Evolutionary conservation across 768 basidiomycete genomes (phyloP).

Genomic region (Rhodotorula babjevae): DNA sequence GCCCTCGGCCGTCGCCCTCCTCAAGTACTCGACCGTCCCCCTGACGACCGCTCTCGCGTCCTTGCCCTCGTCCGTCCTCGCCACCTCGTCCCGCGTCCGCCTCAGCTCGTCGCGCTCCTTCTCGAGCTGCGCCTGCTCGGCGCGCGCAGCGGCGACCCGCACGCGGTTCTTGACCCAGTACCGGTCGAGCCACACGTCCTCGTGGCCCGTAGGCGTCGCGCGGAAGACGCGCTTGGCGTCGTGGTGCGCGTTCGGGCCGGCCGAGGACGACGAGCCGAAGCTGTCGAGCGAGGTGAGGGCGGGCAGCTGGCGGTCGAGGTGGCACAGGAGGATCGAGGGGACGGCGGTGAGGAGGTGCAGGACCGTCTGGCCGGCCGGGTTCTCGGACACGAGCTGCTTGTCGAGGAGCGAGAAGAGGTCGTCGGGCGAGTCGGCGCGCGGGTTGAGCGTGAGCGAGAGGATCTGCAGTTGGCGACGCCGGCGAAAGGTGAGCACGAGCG

Average conservation of each 20-base stretch:
- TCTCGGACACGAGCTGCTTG: background rate
- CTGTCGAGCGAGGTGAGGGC: background rate
- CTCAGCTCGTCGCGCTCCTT: background rate
- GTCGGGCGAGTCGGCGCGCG: background rate
- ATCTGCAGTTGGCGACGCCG: background rate
- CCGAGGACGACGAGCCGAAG: background rate
- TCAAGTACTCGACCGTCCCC: constrained; percentile 6
- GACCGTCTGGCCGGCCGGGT: too few relatives aligned
- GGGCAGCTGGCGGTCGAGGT: background rate
- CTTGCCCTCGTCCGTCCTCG: background rate
- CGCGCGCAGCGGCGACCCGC: background rate
- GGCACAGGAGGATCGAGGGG: background rate
- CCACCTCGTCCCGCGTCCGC: background rate
- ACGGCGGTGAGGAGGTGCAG: constrained; percentile 1
- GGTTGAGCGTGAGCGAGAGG: background rate
- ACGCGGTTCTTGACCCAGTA: constrained; percentile 18
- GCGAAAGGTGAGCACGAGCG: too few relatives aligned
- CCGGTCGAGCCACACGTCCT: constrained; percentile 21
- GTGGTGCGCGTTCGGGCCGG: background rate
- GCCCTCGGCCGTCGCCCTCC: background rate
- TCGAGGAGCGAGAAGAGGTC: constrained; percentile 18
- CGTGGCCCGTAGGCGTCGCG: background rate
- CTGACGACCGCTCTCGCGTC: constrained; percentile 11
- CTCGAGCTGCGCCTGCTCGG: background rate
- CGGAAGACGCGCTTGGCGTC: background rate